Percentiles rank a stretch among this genome's conserved stretches.
Evolutionary conservation across 2,329 filamentous ascomycete species (phyloP).

Genomic region (Ascochyta clinopodiicola): DNA sequence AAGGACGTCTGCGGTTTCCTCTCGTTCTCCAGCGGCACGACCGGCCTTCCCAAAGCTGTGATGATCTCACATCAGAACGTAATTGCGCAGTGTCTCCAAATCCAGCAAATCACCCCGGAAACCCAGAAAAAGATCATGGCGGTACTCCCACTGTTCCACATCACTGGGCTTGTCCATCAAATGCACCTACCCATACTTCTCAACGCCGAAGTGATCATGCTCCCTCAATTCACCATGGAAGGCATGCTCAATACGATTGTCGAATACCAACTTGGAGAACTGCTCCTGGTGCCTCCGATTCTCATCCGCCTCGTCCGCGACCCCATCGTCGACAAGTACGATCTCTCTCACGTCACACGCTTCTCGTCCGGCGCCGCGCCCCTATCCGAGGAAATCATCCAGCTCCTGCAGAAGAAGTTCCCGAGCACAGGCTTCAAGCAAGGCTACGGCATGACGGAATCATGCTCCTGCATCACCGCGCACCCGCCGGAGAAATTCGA

Average conservation of each 20-base stretch:
- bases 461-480: slow-evolving; percentile 67
- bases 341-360: slow-evolving; percentile 61
- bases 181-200: slow-evolving; percentile 68
- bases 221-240: slow-evolving; percentile 67
- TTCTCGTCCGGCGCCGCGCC: slow-evolving; percentile 69
- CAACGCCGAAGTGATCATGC: slow-evolving; percentile 71
- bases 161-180: slow-evolving; percentile 49
- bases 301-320: slow-evolving; percentile 67
- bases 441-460: slow-evolving; percentile 74
- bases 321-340: slow-evolving; percentile 61
- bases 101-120: slow-evolving; percentile 51
- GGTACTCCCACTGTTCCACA: slow-evolving; percentile 45
- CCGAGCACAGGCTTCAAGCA: slow-evolving; percentile 68
- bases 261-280: slow-evolving; percentile 58
- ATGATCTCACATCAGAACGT: slow-evolving; percentile 48
- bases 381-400: slow-evolving; percentile 63
- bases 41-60: slow-evolving; percentile 47
- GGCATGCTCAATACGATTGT: slow-evolving; percentile 55
- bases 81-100: slow-evolving; percentile 65
- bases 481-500: slow-evolving; percentile 63
- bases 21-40: slow-evolving; percentile 47
- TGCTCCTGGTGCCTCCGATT: slow-evolving; percentile 63
- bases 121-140: slow-evolving; percentile 51
- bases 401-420: slow-evolving; percentile 62
- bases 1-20: slow-evolving; percentile 62